Evolutionary conservation across 2,329 filamentous ascomycete species (phyloP).

Genomic region (Stemphylium lycopersici): DNA sequence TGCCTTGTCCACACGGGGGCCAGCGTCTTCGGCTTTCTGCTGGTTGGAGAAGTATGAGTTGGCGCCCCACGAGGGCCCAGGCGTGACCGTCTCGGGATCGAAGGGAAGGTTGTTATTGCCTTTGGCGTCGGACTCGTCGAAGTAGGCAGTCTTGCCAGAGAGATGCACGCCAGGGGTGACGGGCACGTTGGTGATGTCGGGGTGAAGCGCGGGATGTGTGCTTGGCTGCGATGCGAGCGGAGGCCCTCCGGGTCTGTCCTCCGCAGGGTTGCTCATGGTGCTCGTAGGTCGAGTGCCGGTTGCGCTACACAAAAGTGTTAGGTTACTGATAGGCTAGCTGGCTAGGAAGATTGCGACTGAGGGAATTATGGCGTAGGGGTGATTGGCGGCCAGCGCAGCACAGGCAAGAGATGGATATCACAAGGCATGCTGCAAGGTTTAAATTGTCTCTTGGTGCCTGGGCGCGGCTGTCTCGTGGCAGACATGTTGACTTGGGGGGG

Average conservation of each 20-base stretch:
- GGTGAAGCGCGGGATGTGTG: conserved; percentile 50
- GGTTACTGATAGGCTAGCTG: conserved; percentile 11
- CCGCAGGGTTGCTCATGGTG: conserved; percentile 37
- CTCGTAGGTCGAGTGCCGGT: conserved; percentile 14
- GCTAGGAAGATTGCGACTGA: conserved; percentile 6
- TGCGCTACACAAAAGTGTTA: conserved; percentile 32
- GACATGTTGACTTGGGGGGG: conserved; percentile 4
- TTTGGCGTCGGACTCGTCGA: conserved; percentile 29
- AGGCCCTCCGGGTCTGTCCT: conserved; percentile 21
- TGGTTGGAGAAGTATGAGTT: conserved; percentile 46
- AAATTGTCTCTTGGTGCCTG: conserved; percentile 15
- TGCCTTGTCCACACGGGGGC: conserved; percentile 51
- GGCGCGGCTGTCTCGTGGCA: not conserved
- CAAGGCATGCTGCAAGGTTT: not conserved
- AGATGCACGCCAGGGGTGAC: conserved; percentile 52
- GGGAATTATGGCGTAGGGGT: conserved; percentile 1
- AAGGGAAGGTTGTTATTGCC: conserved; percentile 31
- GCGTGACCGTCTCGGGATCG: conserved; percentile 37
- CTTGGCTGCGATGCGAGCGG: conserved; percentile 35
- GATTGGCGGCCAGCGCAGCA: conserved; percentile 11
- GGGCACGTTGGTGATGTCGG: conserved; percentile 48
- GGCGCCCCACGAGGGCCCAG: conserved; percentile 46
- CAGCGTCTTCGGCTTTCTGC: conserved; percentile 21
- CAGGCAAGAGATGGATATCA: not conserved
- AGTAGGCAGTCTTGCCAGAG: conserved; percentile 47